These are phyloP conservation scores for Dendrobium officinale DNA, from an alignment of 106 monocot genomes.

Conservation along the genomic window DNA sequence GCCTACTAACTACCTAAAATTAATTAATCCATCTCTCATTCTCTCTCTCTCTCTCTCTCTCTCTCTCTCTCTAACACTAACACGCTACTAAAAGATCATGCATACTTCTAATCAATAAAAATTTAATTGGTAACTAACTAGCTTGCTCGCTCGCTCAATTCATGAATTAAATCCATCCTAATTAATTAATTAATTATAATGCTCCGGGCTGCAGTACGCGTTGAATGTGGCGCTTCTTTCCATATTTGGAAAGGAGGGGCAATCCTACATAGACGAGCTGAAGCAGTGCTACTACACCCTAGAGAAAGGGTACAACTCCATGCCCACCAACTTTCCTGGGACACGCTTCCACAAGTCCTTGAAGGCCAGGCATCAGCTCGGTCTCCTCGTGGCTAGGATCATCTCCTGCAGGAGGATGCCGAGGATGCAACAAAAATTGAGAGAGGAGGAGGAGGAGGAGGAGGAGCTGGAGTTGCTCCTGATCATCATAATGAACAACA, in stretches of 20 bases:
- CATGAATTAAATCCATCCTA: not conserved
- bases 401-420: slow-evolving; percentile 28
- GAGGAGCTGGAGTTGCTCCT: too few relatives aligned
- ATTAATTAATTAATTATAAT: not conserved
- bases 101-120: too few relatives aligned
- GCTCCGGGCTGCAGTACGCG: slow-evolving; percentile 45
- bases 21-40: too few relatives aligned
- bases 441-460: too few relatives aligned
- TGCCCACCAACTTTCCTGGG: slow-evolving; percentile 89
- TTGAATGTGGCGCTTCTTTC: slow-evolving; percentile 81
- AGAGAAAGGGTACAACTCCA: slow-evolving; percentile 91
- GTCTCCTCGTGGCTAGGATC: slow-evolving; percentile 42
- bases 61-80: too few relatives aligned
- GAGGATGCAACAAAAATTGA: too few relatives aligned
- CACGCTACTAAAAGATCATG: too few relatives aligned
- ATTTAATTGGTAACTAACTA: too few relatives aligned
- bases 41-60: too few relatives aligned
- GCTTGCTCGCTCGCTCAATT: too few relatives aligned
- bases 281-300: slow-evolving; percentile 70
- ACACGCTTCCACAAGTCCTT: slow-evolving; percentile 81
- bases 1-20: too few relatives aligned
- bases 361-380: slow-evolving; percentile 59
- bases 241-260: slow-evolving; percentile 63
- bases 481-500: too few relatives aligned
- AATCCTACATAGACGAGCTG: slow-evolving; percentile 50